Percentiles rank a stretch among this genome's conserved stretches.
Conservation (phyloP, 1,139 yeast genomes). For the Pichia sp. region DNA sequence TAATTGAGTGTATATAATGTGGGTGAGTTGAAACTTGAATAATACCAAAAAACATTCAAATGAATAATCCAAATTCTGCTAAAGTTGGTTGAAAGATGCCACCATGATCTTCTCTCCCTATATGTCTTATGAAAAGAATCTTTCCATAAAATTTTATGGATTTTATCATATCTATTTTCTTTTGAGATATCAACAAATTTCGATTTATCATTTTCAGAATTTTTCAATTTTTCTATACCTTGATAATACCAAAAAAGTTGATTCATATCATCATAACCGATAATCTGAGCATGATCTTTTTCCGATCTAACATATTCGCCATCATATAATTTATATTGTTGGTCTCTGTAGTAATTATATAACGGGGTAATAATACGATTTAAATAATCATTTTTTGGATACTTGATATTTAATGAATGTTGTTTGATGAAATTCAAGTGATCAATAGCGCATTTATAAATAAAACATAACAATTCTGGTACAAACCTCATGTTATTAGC, state of each 20-base stretch:
- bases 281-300: constrained; percentile 61
- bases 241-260: constrained; percentile 77
- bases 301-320: constrained; percentile 44
- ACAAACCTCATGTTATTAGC: constrained; percentile 96
- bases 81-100: constrained; percentile 69
- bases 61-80: constrained; percentile 83
- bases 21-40: constrained; percentile 72
- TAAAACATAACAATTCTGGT: constrained; percentile 84
- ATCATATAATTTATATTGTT: constrained; percentile 35
- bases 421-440: constrained; percentile 38
- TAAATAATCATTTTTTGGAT: constrained; percentile 32
- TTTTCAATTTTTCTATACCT: constrained; percentile 47
- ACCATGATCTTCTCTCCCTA: constrained; percentile 69
- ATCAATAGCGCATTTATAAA: constrained; percentile 89
- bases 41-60: constrained; percentile 72
- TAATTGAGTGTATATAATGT: constrained; percentile 64
- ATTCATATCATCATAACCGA: constrained; percentile 85
- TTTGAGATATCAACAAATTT: constrained; percentile 41
- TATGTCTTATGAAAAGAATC: constrained; percentile 66
- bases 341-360: constrained; percentile 38
- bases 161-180: constrained; percentile 39
- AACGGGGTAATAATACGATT: constrained; percentile 41
- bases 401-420: constrained; percentile 15
- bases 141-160: constrained; percentile 57
- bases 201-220: constrained; percentile 31